These are phyloP conservation scores for Oidiodendron maius DNA, from an alignment of 495 filamentous ascomycete species.

Conservation along the genomic window DNA sequence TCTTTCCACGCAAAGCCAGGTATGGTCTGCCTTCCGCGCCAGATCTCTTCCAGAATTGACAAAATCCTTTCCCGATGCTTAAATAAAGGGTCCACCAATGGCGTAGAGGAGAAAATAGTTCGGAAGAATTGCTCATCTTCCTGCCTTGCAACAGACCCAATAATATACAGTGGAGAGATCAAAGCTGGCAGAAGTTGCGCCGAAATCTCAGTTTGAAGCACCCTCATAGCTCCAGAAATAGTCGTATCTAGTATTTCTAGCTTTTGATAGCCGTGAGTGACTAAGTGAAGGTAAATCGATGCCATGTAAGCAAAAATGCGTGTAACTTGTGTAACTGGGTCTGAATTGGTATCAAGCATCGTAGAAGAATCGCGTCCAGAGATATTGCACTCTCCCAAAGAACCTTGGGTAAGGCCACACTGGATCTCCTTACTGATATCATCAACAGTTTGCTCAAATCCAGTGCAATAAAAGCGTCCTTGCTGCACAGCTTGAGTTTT, in stretches of 20 bases:
- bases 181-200: conserved; percentile 7
- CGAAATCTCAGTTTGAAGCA: conserved; percentile 7
- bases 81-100: conserved; percentile 11
- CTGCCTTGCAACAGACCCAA: conserved; percentile 12
- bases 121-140: conserved; percentile 13
- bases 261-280: conserved; percentile 9
- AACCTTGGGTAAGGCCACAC: not conserved
- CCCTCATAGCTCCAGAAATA: not conserved
- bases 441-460: not conserved
- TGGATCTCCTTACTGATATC: conserved; percentile 9
- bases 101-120: conserved; percentile 6
- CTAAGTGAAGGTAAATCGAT: conserved; percentile 15
- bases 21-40: conserved; percentile 5
- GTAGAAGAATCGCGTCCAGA: not conserved
- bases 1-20: conserved; percentile 10
- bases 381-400: not conserved
- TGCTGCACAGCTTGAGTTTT: conserved; percentile 5
- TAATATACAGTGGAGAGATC: conserved; percentile 12
- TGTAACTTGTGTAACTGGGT: conserved; percentile 6
- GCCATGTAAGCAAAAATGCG: conserved; percentile 10
- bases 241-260: not conserved
- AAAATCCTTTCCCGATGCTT: conserved; percentile 13
- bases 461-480: conserved; percentile 1
- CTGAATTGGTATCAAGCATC: not conserved
- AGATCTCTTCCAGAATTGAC: conserved; percentile 13